phyloP scores from a whole-genome alignment of 257 asterid species.

The Solanum commersonii region DNA sequence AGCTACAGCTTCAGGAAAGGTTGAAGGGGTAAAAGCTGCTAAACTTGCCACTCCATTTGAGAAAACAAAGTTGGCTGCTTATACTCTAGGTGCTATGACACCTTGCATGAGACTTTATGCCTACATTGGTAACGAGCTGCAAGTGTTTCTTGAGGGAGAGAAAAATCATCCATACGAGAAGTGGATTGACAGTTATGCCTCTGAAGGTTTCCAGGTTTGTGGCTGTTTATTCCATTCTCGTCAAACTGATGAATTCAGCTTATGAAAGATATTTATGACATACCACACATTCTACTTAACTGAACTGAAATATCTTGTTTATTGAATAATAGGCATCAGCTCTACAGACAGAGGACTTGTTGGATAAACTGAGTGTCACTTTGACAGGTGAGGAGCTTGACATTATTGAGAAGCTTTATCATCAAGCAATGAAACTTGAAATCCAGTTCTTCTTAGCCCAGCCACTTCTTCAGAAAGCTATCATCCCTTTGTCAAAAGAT shows the following conservation, averaged over 20 bases:
- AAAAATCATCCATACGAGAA: constrained; percentile 63
- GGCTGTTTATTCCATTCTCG: not conserved
- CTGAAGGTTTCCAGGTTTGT: constrained; percentile 68
- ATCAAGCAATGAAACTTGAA: constrained; percentile 84
- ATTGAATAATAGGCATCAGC: constrained; percentile 46
- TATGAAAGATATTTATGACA: not conserved
- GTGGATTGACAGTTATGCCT: constrained; percentile 79
- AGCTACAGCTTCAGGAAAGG: constrained; percentile 84
- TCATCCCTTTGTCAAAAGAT: constrained; percentile 61
- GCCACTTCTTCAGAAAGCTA: constrained; percentile 57
- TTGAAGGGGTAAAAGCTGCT: constrained; percentile 76
- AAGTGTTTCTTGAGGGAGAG: constrained; percentile 26
- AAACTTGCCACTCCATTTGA: constrained; percentile 90
- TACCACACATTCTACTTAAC: not conserved
- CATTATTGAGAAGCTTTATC: constrained; percentile 73
- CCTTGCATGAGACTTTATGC: constrained; percentile 96
- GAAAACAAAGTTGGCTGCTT: constrained; percentile 92
- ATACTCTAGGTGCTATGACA: constrained; percentile 91
- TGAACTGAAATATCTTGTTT: not conserved
- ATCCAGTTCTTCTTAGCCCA: constrained; percentile 74
- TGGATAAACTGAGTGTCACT: constrained; percentile 78
- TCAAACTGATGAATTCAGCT: not conserved
- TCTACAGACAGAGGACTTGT: constrained; percentile 65
- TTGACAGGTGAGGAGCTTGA: constrained; percentile 94
- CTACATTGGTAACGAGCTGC: constrained; percentile 70